These are phyloP conservation scores for Magnusiomyces tetraspermus DNA, from an alignment of 1,139 yeast species.

Conservation along the genomic window DNA sequence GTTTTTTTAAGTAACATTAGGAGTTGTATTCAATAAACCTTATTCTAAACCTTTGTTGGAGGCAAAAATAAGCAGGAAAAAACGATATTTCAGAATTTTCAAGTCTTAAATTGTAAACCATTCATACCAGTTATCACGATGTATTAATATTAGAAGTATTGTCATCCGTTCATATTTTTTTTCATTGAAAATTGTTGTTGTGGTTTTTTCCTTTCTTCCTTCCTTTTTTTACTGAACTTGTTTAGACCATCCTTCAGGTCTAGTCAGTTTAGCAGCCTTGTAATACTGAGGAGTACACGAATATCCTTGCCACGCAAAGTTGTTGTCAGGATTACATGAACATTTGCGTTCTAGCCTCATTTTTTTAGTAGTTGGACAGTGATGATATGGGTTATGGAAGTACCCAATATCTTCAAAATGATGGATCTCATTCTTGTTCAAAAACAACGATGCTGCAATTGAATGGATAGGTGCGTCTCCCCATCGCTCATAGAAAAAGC, in stretches of 20 bases:
- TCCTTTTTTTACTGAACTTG: slow-evolving; percentile 3
- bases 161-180: no score
- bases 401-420: slow-evolving; percentile 79
- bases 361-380: slow-evolving; percentile 22
- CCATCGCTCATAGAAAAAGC: slow-evolving; percentile 88
- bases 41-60: no score
- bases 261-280: slow-evolving; percentile 25
- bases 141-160: no score
- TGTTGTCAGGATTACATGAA: slow-evolving; percentile 59
- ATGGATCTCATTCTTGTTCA: slow-evolving; percentile 57
- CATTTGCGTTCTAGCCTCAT: slow-evolving; percentile 44
- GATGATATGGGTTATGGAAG: slow-evolving; percentile 54
- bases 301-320: slow-evolving; percentile 68
- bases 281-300: slow-evolving; percentile 63
- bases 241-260: slow-evolving; percentile 3
- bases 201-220: no score
- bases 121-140: no score
- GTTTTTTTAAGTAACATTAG: no score
- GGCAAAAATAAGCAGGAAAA: no score
- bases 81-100: no score
- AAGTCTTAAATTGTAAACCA: no score
- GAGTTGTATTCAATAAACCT: no score
- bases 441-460: slow-evolving; percentile 66
- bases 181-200: no score
- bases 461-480: slow-evolving; percentile 92